Conservation (phyloP, 768 basidiomycete genomes). For the Auricularia sp. region DNA sequence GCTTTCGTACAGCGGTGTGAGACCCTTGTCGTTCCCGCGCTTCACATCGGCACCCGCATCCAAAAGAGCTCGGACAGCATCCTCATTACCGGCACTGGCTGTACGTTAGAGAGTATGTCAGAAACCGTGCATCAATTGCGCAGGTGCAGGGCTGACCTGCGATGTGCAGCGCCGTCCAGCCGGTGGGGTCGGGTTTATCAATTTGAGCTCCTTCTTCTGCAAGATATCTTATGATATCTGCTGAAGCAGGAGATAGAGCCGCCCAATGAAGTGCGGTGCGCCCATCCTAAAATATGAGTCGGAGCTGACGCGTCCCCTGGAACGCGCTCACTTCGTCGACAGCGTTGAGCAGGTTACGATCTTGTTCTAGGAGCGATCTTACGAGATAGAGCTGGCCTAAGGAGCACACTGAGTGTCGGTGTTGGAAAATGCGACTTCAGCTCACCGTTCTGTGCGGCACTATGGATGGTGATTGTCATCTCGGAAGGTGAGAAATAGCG, state of each 20-base stretch:
- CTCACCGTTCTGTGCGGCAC: constrained; percentile 61
- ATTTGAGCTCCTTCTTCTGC: constrained; percentile 63
- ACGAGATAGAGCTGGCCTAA: constrained; percentile 66
- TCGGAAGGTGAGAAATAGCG: neutral
- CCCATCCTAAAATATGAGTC: constrained; percentile 42
- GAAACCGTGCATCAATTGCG: neutral
- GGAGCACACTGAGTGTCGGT: neutral
- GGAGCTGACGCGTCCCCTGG: neutral
- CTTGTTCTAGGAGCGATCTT: constrained; percentile 50
- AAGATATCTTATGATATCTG: constrained; percentile 57
- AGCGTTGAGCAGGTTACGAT: constrained; percentile 50
- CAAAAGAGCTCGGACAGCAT: constrained; percentile 62
- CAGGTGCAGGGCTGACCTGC: constrained; percentile 39
- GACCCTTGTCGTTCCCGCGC: constrained; percentile 66
- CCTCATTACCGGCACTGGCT: constrained; percentile 79
- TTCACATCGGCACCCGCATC: constrained; percentile 79
- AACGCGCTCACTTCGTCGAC: constrained; percentile 43
- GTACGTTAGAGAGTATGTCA: no score
- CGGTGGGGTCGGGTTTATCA: constrained; percentile 50
- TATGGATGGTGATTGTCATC: constrained; percentile 38
- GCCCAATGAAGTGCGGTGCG: constrained; percentile 84
- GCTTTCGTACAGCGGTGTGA: constrained; percentile 64
- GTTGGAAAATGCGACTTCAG: neutral
- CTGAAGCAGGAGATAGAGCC: constrained; percentile 52
- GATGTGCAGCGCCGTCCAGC: constrained; percentile 76